Evolutionary conservation across 208 protist genomes (phyloP), one percentile per base, ranked within the genome.

Genomic region (Leishmania guyanensis): DNA sequence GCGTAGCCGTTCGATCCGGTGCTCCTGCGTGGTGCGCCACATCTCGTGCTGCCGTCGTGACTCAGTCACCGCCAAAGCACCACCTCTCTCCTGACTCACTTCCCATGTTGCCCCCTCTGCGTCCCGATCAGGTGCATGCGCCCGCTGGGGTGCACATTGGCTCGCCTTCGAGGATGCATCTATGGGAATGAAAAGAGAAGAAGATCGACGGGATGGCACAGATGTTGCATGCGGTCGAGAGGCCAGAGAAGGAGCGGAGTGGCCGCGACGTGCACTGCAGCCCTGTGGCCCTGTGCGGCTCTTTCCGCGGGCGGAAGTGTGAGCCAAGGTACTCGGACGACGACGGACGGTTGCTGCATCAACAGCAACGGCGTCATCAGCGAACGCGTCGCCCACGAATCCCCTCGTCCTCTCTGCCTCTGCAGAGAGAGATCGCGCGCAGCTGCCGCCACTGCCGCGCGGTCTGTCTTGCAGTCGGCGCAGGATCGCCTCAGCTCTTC

Each of bases 1-100:
- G 4, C 91, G 87, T 78, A 97, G 86, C 12, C 77, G 80, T 51
- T 88, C 84, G 12, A 82, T 50, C n/a, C 76, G 84, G 62, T 60
- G 80, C 36, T 76, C 66, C 64, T 79, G 78, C 39, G n/a, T 68
- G 22, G 33, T 72, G 26, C 26, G 66, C 84, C 68, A 82, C 17
- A 62, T 62, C 72, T 77, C 51, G n/a, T 78, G 80, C 48, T 75
- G 76, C 50, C 43, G 75, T 36, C 50, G 43, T 56, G 71, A 36
- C 53, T 75, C 51, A 50, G 69, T 58, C 16, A 3, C 33, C 46
- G 26, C 9, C 46, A 9, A 36, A 20, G 26, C 69, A 20, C 8
- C 39, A 14, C 14, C 26, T 33, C 46, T 73, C 69, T 29, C 2
- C 10, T 16, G 17, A 0, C 39, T 51, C 46, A 73, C 26, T 2